Conservation (phyloP, 768 basidiomycete species). For the Tulasnella sp. region DNA sequence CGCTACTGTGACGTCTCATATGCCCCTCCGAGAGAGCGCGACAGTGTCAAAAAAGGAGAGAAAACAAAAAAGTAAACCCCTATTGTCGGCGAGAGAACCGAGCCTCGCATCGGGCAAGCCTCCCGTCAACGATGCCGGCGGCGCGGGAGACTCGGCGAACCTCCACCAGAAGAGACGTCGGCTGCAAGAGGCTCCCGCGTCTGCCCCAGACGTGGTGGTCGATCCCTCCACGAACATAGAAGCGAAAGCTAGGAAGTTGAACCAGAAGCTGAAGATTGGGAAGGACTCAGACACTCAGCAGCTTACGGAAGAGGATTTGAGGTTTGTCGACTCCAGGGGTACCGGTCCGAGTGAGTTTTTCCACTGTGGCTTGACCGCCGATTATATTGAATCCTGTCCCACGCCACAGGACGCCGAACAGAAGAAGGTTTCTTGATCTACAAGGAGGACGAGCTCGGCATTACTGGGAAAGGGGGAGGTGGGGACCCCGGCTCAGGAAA, state of each 20-base stretch:
- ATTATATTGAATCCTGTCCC: neutral
- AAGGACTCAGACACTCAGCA: neutral
- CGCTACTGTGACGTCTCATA: constrained; percentile 36
- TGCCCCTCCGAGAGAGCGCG: constrained; percentile 34
- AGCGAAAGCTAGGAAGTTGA: neutral
- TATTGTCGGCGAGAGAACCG: neutral
- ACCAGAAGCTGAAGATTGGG: neutral
- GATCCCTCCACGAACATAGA: neutral
- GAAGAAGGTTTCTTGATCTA: constrained; percentile 80
- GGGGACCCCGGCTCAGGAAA: constrained; percentile 39
- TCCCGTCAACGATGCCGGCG: constrained; percentile 38
- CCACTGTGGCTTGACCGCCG: constrained; percentile 35
- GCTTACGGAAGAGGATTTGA: constrained; percentile 46
- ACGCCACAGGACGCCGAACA: constrained; percentile 64
- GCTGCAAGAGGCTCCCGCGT: neutral
- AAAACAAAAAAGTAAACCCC: constrained; percentile 53
- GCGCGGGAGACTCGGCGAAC: neutral
- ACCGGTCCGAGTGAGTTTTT: constrained; percentile 57
- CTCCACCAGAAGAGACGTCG: neutral
- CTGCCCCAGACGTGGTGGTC: neutral
- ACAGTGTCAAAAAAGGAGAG: constrained; percentile 44
- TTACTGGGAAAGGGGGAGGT: constrained; percentile 75
- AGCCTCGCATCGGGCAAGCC: constrained; percentile 29
- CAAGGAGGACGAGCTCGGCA: constrained; percentile 81
- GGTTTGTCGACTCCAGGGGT: constrained; percentile 77